Evolutionary conservation across 352 stramenopile genomes (phyloP).

Genomic region (Phytophthora hybrid): DNA sequence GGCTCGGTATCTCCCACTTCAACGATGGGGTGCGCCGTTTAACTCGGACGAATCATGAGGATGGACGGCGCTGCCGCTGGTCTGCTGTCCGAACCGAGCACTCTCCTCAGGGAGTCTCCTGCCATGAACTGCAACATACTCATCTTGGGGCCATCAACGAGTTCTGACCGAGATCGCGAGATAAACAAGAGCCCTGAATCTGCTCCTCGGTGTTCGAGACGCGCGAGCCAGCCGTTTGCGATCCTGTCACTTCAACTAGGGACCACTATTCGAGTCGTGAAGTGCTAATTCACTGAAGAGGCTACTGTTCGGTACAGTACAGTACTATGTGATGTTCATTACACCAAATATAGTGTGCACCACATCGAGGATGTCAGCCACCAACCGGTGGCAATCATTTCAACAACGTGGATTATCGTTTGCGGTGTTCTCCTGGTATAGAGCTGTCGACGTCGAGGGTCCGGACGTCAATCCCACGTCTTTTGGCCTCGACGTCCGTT

Average conservation of each 20-base stretch:
- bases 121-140: not conserved
- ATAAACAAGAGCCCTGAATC: constrained; percentile 19
- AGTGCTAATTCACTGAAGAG: not conserved
- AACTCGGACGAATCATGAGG: constrained; percentile 21
- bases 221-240: constrained; percentile 63
- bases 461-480: too few relatives aligned
- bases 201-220: constrained; percentile 15
- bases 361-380: constrained; percentile 2
- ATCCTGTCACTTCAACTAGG: constrained; percentile 45
- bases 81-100: constrained; percentile 22
- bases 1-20: constrained; percentile 10
- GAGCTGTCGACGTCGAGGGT: too few relatives aligned
- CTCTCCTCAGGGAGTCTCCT: not conserved
- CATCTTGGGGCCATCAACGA: not conserved
- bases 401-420: too few relatives aligned
- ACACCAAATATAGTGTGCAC: not conserved
- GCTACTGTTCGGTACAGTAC: not conserved
- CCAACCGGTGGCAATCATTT: constrained; percentile 26
- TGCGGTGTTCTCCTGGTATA: too few relatives aligned
- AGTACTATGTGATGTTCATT: not conserved
- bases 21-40: constrained; percentile 23
- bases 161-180: not conserved
- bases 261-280: not conserved
- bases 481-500: too few relatives aligned
- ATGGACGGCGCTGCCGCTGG: not conserved